phyloP scores from a whole-genome alignment of 1,284 basidiomycete species.

The Vanrija pseudolonga region DNA sequence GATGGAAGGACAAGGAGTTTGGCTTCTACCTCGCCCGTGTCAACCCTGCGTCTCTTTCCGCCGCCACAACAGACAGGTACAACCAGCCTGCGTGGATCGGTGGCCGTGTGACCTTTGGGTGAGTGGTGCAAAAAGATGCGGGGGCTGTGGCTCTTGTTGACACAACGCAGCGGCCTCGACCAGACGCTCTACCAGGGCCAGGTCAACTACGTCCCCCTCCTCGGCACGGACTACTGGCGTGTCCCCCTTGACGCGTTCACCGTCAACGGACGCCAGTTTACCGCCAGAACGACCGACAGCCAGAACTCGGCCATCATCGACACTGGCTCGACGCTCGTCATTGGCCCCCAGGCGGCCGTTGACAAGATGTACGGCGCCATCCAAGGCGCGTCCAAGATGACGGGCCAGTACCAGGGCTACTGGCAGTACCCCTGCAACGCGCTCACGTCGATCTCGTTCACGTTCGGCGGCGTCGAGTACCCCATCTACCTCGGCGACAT shows the following conservation, averaged over 20 bases:
- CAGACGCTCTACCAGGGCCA: slow-evolving; percentile 1
- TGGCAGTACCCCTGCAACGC: neutral
- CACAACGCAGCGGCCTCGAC: slow-evolving; percentile 1
- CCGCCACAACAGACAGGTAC: neutral
- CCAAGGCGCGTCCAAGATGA: neutral
- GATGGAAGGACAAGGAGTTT: slow-evolving; percentile 70
- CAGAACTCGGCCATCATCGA: slow-evolving; percentile 46
- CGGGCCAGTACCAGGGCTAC: neutral
- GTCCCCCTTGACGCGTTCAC: too few relatives aligned
- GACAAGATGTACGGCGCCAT: slow-evolving; percentile 57
- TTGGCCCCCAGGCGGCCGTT: slow-evolving; percentile 66
- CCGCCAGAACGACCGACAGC: neutral
- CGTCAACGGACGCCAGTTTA: too few relatives aligned
- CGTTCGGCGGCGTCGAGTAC: slow-evolving; percentile 9
- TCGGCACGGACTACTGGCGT: slow-evolving; percentile 49
- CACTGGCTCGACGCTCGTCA: slow-evolving; percentile 85
- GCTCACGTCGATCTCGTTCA: neutral
- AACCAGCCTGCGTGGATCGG: too few relatives aligned
- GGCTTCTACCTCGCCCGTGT: slow-evolving; percentile 74
- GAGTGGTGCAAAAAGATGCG: too few relatives aligned
- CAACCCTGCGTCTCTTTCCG: slow-evolving; percentile 52
- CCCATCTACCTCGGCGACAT: slow-evolving; percentile 1
- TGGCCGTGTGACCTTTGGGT: neutral
- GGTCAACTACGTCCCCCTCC: slow-evolving; percentile 27
- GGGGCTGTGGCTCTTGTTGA: neutral